Conservation (phyloP, 2,329 filamentous ascomycete species). For the Sporothrix mexicana region DNA sequence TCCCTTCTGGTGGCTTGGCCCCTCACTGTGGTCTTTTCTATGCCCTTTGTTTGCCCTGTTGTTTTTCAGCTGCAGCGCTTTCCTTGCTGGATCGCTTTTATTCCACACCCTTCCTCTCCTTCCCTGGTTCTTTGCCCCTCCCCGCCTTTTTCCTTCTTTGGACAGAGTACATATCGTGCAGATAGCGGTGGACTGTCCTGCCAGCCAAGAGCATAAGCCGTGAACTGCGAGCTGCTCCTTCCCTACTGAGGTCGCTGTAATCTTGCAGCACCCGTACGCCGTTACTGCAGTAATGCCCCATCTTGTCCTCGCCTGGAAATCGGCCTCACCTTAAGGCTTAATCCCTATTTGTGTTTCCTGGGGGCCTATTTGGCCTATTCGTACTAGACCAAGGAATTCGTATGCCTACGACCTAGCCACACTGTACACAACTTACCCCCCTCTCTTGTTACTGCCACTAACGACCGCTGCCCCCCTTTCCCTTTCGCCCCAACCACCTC, state of each 20-base stretch:
- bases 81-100: slow-evolving; percentile 10
- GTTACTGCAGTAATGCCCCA: slow-evolving; percentile 27
- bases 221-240: slow-evolving; percentile 20
- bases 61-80: neutral
- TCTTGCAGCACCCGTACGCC: slow-evolving; percentile 22
- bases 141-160: slow-evolving; percentile 30
- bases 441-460: slow-evolving; percentile 5
- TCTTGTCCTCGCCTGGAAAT: slow-evolving; percentile 2
- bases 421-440: slow-evolving; percentile 15
- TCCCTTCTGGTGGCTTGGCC: slow-evolving; percentile 11
- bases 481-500: slow-evolving; percentile 36
- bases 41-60: slow-evolving; percentile 18
- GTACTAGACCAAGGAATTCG: slow-evolving; percentile 22
- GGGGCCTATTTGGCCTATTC: slow-evolving; percentile 21
- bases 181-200: slow-evolving; percentile 24
- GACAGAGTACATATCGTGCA: slow-evolving; percentile 13
- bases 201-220: slow-evolving; percentile 13
- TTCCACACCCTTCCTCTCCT: slow-evolving; percentile 29
- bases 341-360: slow-evolving; percentile 9
- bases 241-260: slow-evolving; percentile 20
- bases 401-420: slow-evolving; percentile 21
- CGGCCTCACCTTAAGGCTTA: slow-evolving; percentile 20
- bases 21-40: slow-evolving; percentile 1
- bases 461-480: slow-evolving; percentile 6
- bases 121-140: slow-evolving; percentile 32